Percentiles rank a stretch among this genome's conserved stretches.
Conservation (phyloP, 371 early-diverging fungal genomes). For the Encephalitozoon intestinalis region DNA sequence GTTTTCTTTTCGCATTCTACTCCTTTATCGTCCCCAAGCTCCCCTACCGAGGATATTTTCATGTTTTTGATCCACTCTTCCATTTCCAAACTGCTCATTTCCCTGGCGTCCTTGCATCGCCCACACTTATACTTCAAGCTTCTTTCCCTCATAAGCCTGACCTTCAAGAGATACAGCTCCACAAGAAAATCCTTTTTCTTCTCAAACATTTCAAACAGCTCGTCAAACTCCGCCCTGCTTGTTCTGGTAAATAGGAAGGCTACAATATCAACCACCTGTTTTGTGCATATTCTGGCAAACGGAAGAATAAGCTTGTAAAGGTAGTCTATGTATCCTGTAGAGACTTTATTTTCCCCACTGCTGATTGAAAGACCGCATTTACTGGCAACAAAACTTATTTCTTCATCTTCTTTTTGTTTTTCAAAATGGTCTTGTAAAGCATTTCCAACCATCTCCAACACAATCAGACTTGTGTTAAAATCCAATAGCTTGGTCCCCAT, state of each 20-base stretch:
- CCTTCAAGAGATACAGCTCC: constrained; percentile 37
- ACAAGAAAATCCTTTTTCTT: constrained; percentile 18
- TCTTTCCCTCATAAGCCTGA: background rate
- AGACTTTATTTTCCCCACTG: background rate
- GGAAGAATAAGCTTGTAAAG: constrained; percentile 18
- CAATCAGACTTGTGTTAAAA: background rate
- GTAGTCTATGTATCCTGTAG: background rate
- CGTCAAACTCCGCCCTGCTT: constrained; percentile 6
- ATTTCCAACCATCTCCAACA: background rate
- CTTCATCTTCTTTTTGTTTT: background rate
- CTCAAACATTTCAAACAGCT: constrained; percentile 26
- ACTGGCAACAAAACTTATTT: background rate
- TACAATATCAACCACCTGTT: constrained; percentile 44
- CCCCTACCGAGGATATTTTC: background rate
- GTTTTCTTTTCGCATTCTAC: background rate
- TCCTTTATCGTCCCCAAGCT: background rate
- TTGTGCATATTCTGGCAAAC: constrained; percentile 5
- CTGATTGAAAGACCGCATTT: background rate
- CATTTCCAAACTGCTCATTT: background rate
- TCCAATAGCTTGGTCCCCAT: background rate
- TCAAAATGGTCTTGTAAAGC: background rate
- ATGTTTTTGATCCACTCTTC: background rate
- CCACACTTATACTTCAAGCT: background rate
- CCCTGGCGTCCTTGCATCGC: background rate
- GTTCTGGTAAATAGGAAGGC: constrained; percentile 27